These are phyloP conservation scores for Colletotrichum noveboracense DNA, from an alignment of 2,329 filamentous ascomycete genomes.

Conservation along the genomic window DNA sequence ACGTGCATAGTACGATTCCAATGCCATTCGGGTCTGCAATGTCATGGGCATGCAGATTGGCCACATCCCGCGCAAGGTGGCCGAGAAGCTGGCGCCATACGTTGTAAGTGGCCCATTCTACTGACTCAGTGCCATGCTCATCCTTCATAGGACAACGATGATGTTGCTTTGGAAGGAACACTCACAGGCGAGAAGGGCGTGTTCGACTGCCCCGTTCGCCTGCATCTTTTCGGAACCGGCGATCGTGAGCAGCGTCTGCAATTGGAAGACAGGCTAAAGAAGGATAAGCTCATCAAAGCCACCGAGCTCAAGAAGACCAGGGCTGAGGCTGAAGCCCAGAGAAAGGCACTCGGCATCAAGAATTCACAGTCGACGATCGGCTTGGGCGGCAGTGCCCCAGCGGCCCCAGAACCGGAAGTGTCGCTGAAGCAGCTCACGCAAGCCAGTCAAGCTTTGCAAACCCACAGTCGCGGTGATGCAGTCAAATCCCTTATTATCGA, in stretches of 20 bases:
- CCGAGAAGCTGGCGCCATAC: constrained; percentile 75
- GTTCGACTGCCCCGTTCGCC: constrained; percentile 75
- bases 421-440: constrained; percentile 69
- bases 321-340: constrained; percentile 57
- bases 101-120: constrained; percentile 55
- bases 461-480: constrained; percentile 67
- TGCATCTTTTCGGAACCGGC: constrained; percentile 73
- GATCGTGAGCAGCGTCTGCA: constrained; percentile 55
- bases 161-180: constrained; percentile 70
- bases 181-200: constrained; percentile 69
- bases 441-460: constrained; percentile 70
- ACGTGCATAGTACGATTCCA: constrained; percentile 63
- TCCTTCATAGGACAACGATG: constrained; percentile 55
- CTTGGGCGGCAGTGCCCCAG: constrained; percentile 28
- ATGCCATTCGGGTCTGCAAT: constrained; percentile 82
- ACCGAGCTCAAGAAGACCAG: constrained; percentile 61
- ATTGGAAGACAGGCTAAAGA: constrained; percentile 67
- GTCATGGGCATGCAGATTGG: constrained; percentile 79
- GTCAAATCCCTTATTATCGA: constrained; percentile 74
- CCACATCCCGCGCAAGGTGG: constrained; percentile 72
- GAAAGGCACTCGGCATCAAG: constrained; percentile 45
- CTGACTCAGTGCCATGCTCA: neutral
- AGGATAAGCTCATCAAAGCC: constrained; percentile 66
- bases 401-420: constrained; percentile 40
- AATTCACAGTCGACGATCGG: constrained; percentile 43